Percentiles rank a stretch among this genome's conserved stretches.
Evolutionary conservation across 2,329 filamentous ascomycete species (phyloP).

Genomic region (Gaeumannomyces sp.): DNA sequence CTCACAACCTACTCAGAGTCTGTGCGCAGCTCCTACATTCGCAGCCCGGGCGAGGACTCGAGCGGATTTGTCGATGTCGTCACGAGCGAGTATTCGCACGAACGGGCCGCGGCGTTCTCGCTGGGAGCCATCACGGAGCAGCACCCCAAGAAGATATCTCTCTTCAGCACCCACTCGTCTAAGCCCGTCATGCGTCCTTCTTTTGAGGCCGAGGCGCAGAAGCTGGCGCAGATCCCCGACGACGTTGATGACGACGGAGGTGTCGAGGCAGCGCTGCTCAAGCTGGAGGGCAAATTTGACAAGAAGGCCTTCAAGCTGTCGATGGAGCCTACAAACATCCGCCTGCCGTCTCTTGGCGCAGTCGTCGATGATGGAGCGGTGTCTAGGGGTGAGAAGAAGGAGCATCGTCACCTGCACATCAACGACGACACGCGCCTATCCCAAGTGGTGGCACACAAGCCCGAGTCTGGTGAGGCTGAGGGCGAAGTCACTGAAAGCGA

Average conservation of each 20-base stretch:
- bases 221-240: constrained; percentile 82
- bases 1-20: constrained; percentile 56
- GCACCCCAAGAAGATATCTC: constrained; percentile 40
- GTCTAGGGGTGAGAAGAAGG: constrained; percentile 29
- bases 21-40: constrained; percentile 49
- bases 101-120: constrained; percentile 44
- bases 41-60: constrained; percentile 33
- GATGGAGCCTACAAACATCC: constrained; percentile 28
- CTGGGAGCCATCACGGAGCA: constrained; percentile 51
- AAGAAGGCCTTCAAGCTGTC: constrained; percentile 40
- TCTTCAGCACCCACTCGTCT: constrained; percentile 57
- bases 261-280: constrained; percentile 85
- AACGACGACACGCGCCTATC: constrained; percentile 23
- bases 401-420: constrained; percentile 40
- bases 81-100: constrained; percentile 35
- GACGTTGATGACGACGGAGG: constrained; percentile 74
- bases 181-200: constrained; percentile 63
- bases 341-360: constrained; percentile 13
- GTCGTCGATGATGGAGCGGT: not conserved
- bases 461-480: constrained; percentile 8
- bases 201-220: constrained; percentile 83
- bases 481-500: constrained; percentile 4
- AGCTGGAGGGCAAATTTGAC: constrained; percentile 82
- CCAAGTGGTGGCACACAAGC: constrained; percentile 13
- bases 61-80: constrained; percentile 39